Base-by-base conservation (phyloP, 2,329 filamentous ascomycete species). In the Paraphaeosphaeria sporulosa region DNA sequence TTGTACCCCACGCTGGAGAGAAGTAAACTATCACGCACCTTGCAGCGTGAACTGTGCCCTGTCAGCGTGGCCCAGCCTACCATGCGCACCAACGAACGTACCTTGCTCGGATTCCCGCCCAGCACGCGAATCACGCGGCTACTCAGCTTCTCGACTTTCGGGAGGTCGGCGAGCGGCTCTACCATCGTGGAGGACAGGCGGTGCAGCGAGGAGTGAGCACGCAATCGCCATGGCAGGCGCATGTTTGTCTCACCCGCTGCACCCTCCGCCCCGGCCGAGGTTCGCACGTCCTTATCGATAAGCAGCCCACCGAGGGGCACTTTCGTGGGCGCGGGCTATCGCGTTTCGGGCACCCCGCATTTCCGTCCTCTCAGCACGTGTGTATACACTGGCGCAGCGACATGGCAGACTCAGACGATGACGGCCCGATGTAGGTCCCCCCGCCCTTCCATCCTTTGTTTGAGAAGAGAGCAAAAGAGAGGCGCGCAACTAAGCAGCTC, bases 41-140 rank as follows among this genome's bases (percentile, higher is more conserved):
- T 89, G 87, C n/a, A 89, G 75, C 0, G 86, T 86, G 72, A 88
- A 89, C 84, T 86, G 62, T 32, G 30, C 30, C 30, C 44, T 61
- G 65, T 73, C 50, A 73, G 66, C 55, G 34, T 8, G 30, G 5
- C 23, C 54, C 27, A 32, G 23, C 27, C 40, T 9, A 42, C 40
- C 9, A 40, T 30, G 25, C 23, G 38, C 25, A 3, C 25, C 25
- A 10, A 15, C 3, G 9, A n/a, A 54, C 78, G 73, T 69, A 89
- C 88, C 82, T 96, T 97, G 73, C 91, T 88, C 13, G 95, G 94
- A 78, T 99, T 99, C 9, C 91, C 93, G 60, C 90, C 95, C 19
- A 98, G 83, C 63, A 99, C 91, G 58, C 95, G 87, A 64, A 97
- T 90, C 47, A 94, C 90, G 15, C 86, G 82, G 21, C 90, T 86